Base-by-base conservation (phyloP, 202 grass and related monocot genomes). In the Zizania palustris region DNA sequence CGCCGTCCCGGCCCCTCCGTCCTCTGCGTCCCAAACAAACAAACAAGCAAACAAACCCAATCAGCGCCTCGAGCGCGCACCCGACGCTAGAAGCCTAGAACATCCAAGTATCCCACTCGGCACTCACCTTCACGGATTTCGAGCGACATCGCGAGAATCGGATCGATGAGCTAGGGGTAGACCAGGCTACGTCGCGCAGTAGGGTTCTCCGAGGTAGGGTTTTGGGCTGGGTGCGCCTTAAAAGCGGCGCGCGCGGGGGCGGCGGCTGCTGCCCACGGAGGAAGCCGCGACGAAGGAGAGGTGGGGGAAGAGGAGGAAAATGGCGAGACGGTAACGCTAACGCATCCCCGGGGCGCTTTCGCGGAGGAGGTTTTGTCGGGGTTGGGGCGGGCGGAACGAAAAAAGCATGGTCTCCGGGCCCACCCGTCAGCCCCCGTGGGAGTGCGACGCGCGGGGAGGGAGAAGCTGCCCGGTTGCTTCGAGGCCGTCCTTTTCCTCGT, bases 71-170 rank as follows among this genome's bases (percentile, higher is more conserved):
- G 21, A 21, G 49, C 14, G 8, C 51, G 51, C 45, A 4, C 11
- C 4, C 18, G 7, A 53, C 1, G 11, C 57, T n/a, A 13, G n/a
- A n/a, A n/a, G n/a, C n/a, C n/a, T n/a, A n/a, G 40, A 65, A 9
- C 58, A 33, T n/a, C n/a, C n/a, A n/a, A n/a, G n/a, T n/a, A n/a
- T n/a, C n/a, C n/a, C n/a, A n/a, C n/a, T n/a, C n/a, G n/a, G n/a
- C n/a, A n/a, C n/a, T 76, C 34, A 83, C 79, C 85, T 76, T 91
- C 83, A 44, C 77, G 80, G 54, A 89, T 91, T 65, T 95, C 80
- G 64, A 80, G 54, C 76, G 84, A 83, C 89, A 91, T 95, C 37
- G 78, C 14, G 78, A 33, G 1, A 28, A 28, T 0, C 28, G 1
- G 28, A 28, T 28, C 1, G 28, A 28, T 28, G 28, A 28, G 28